A percentile compares a stretch with the other conserved stretches of the same genome.
phyloP scores from a whole-genome alignment of 345 rosid genomes.

The Aurinia saxatilis region DNA sequence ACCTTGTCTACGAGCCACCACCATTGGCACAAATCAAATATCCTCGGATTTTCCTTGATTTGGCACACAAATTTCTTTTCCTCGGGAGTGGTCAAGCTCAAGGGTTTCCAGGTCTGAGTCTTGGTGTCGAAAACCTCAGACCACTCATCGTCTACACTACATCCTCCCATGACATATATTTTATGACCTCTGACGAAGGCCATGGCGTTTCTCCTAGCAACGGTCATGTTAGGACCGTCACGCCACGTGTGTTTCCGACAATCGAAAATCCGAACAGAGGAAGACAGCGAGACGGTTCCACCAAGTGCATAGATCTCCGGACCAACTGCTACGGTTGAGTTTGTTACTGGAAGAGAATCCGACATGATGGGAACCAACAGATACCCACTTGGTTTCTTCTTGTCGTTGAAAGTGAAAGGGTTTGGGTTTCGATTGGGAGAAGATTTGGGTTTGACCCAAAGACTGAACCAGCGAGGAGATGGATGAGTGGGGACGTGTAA shows the following conservation, averaged over 20 bases:
- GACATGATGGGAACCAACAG: slow-evolving; percentile 13
- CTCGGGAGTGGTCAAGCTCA: background rate
- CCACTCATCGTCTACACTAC: background rate
- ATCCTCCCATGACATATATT: slow-evolving; percentile 35
- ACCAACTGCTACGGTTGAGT: slow-evolving; percentile 32
- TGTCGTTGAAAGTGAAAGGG: too few species aligned
- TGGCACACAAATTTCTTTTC: too few species aligned
- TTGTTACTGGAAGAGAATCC: background rate
- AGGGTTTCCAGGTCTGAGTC: background rate
- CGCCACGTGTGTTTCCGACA: slow-evolving; percentile 57
- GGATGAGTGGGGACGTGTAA: slow-evolving; percentile 2
- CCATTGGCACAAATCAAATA: too few species aligned
- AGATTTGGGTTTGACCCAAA: slow-evolving; percentile 4
- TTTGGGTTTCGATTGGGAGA: too few species aligned
- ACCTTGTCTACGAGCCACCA: too few species aligned
- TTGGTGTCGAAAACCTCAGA: background rate
- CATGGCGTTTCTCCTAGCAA: slow-evolving; percentile 49
- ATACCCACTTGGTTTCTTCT: too few species aligned
- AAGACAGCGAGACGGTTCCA: slow-evolving; percentile 30
- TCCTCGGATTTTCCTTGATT: too few species aligned
- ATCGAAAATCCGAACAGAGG: slow-evolving; percentile 55
- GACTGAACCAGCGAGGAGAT: background rate
- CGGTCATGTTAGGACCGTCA: slow-evolving; percentile 39
- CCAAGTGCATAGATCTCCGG: slow-evolving; percentile 47
- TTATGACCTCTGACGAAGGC: slow-evolving; percentile 33